Conservation (phyloP, 805 yeast species). For the Nakazawaea sp. region DNA sequence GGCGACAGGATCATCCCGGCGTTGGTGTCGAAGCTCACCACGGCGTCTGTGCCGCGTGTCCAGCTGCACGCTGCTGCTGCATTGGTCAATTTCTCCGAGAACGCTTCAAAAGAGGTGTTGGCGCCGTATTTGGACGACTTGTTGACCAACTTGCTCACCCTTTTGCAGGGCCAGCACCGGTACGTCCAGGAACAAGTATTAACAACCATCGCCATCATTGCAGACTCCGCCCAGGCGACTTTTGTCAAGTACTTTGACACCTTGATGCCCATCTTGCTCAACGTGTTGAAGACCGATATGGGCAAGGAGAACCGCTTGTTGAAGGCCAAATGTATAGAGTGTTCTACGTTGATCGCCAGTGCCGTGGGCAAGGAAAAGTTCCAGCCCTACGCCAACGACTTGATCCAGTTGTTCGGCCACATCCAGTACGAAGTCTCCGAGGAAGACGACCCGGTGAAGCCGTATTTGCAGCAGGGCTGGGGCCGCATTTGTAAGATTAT, state of each 20-base stretch:
- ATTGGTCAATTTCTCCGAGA: slow-evolving; percentile 89
- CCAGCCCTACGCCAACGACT: slow-evolving; percentile 62
- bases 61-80: slow-evolving; percentile 99
- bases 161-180: slow-evolving; percentile 79
- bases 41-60: slow-evolving; percentile 77
- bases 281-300: slow-evolving; percentile 69
- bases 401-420: slow-evolving; percentile 62
- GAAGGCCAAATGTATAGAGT: slow-evolving; percentile 92
- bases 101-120: slow-evolving; percentile 76
- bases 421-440: slow-evolving; percentile 57
- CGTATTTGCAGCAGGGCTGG: slow-evolving; percentile 93
- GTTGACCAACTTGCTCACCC: slow-evolving; percentile 62
- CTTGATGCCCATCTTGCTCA: slow-evolving; percentile 73
- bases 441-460: slow-evolving; percentile 84
- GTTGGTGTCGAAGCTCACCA: slow-evolving; percentile 70
- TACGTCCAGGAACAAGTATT: slow-evolving; percentile 97
- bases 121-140: slow-evolving; percentile 91
- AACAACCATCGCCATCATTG: slow-evolving; percentile 94
- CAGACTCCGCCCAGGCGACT: slow-evolving; percentile 88
- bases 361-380: slow-evolving; percentile 95
- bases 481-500: slow-evolving; percentile 83
- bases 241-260: slow-evolving; percentile 91
- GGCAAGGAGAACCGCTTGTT: slow-evolving; percentile 73
- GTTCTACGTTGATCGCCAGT: slow-evolving; percentile 86
- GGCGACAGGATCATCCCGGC: slow-evolving; percentile 83